Evolutionary conservation across 331 rosid genomes (phyloP).

Genomic region (Quercus phellos): DNA sequence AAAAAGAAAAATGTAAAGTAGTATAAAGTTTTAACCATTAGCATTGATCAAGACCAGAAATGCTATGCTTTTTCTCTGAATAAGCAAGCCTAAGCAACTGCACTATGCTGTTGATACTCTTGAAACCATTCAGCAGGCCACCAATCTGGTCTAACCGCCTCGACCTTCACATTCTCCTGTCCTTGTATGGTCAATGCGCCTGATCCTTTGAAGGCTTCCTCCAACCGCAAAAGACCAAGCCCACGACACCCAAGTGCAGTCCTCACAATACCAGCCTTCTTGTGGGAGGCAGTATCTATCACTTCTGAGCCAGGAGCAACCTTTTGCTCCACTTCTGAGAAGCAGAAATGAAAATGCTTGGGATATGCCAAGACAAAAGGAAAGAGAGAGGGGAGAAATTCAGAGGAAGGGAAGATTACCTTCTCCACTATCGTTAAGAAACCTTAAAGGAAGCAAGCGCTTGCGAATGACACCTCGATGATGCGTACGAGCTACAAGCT

Average conservation of each 20-base stretch:
- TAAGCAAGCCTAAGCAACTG: constrained; percentile 36
- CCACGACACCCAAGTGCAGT: constrained; percentile 66
- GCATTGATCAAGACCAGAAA: background rate
- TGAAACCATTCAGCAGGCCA: constrained; percentile 82
- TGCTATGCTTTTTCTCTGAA: background rate
- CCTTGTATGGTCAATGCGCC: constrained; percentile 48
- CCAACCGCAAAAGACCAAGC: constrained; percentile 70
- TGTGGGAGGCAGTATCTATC: constrained; percentile 39
- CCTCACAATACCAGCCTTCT: constrained; percentile 61
- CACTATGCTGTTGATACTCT: constrained; percentile 42
- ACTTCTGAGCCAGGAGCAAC: constrained; percentile 62
- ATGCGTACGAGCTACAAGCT: constrained; percentile 83
- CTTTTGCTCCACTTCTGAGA: constrained; percentile 46
- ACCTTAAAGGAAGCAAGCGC: constrained; percentile 69
- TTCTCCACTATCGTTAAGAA: constrained; percentile 47
- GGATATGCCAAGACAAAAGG: background rate
- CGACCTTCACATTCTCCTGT: constrained; percentile 51
- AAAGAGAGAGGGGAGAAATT: background rate
- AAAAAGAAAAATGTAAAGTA: background rate
- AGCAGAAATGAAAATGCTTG: constrained; percentile 16
- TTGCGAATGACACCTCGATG: constrained; percentile 85
- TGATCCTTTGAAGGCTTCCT: constrained; percentile 52
- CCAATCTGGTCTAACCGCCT: constrained; percentile 68
- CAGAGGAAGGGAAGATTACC: constrained; percentile 35
- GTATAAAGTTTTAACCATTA: background rate